Conservation (phyloP, 768 basidiomycete genomes). For the Boletus sensibilis region DNA sequence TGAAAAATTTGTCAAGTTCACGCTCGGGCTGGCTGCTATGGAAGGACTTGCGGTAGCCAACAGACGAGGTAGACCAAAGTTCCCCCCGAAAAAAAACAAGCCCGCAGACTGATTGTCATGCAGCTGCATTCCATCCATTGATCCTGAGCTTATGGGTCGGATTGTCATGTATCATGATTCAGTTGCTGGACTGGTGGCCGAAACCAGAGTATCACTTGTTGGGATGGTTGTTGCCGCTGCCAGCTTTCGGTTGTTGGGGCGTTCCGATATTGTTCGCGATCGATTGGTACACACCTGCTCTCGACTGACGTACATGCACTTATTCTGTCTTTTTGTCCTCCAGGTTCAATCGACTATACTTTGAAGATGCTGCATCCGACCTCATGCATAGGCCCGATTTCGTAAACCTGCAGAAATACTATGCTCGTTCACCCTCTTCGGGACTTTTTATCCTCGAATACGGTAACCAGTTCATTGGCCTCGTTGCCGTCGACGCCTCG, state of each 20-base stretch:
- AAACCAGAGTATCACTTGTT: slow-evolving; percentile 40
- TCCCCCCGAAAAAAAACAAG: not conserved
- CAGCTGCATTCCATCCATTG: slow-evolving; percentile 60
- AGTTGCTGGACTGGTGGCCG: slow-evolving; percentile 71
- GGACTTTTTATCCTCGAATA: slow-evolving; percentile 72
- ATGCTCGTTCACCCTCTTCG: slow-evolving; percentile 58
- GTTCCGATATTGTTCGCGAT: slow-evolving; percentile 63
- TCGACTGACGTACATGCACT: not conserved
- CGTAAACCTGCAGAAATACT: slow-evolving; percentile 49
- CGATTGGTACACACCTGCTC: slow-evolving; percentile 56
- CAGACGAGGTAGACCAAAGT: slow-evolving; percentile 42
- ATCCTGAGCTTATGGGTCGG: slow-evolving; percentile 60
- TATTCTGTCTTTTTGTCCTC: not conserved
- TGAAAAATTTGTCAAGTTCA: slow-evolving; percentile 60
- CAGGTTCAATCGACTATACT: slow-evolving; percentile 70
- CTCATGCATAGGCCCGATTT: slow-evolving; percentile 59
- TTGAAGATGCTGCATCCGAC: slow-evolving; percentile 54
- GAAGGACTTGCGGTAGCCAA: slow-evolving; percentile 70
- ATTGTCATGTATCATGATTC: slow-evolving; percentile 56
- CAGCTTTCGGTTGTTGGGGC: slow-evolving; percentile 61
- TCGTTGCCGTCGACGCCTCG: slow-evolving; percentile 70
- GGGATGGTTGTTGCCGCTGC: slow-evolving; percentile 59
- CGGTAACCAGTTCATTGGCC: slow-evolving; percentile 56
- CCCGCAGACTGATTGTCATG: not conserved
- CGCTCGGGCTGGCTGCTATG: slow-evolving; percentile 63